Evolutionary conservation across 352 stramenopile species (phyloP), one percentile per base, ranked within the genome.

Genomic region (Halophytophthora polymorphica): DNA sequence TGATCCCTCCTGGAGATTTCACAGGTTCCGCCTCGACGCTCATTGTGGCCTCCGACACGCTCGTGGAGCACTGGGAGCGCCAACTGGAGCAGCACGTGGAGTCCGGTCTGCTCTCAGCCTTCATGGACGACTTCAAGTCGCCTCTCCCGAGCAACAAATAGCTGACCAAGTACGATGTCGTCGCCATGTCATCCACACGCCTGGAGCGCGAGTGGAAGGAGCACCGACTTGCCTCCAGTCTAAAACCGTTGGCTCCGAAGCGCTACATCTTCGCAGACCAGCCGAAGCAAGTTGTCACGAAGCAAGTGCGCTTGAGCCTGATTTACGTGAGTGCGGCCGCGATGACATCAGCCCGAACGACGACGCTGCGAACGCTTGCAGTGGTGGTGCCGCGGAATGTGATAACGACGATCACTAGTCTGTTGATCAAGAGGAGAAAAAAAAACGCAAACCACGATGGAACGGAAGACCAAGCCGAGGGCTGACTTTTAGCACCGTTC

Each of bases 61-160:
- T 93, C 8, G 60, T 93, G 3, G 71, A 86, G 21, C 79, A 93
- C 58, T 93, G 82, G 82, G 61, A 56, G 22, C 77, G 70, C 50
- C 82, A 93, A 55, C 81, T 93, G 40, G 58, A 77, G 29, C 61
- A 54, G 11, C 76, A 85, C 48, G 62, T 79, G 0, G 45, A 51
- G 1, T 34, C 58, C 8, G 40, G 47, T 15, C 52, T 57, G 0
- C 33, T 87, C 6, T 63, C 61, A 21, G 43, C 65, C 7, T 84
- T 62, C 46, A 56, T 87, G 14, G 73, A 87, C 40, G 35, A 61
- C 1, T 23, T 62, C 6, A 67, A 68, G 37, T 44, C 13, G 7
- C 21, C 44, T 1, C 42, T 88, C 18, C 77, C 76, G 5, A 47
- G 36, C 1, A 56, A 60, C 6, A 45, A 58, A 0, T 47, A 70